phyloP scores from a whole-genome alignment of 1,139 yeast genomes.

The Diutina rugosa region DNA sequence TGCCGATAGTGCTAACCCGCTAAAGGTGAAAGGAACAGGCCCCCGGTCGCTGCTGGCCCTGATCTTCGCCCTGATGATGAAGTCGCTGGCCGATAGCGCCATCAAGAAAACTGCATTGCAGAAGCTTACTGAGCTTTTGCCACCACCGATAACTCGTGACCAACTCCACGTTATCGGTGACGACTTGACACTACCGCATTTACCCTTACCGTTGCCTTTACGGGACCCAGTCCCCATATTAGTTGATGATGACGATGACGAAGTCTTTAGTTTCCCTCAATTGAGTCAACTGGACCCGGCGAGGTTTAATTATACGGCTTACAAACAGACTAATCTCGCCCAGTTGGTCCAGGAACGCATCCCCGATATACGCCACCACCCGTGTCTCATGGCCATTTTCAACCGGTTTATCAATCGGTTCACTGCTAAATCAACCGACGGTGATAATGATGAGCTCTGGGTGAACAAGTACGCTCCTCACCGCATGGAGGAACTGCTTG shows the following conservation, averaged over 20 bases:
- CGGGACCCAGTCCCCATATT: neutral
- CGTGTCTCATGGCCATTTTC: neutral
- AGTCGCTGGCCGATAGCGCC: slow-evolving; percentile 5
- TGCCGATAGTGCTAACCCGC: slow-evolving; percentile 15
- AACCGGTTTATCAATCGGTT: neutral
- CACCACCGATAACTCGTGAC: slow-evolving; percentile 5
- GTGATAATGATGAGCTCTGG: neutral
- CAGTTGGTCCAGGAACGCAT: neutral
- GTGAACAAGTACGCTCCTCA: neutral
- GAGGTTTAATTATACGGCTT: slow-evolving; percentile 8
- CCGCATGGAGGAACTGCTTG: slow-evolving; percentile 7
- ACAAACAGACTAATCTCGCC: neutral
- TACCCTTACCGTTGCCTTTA: neutral
- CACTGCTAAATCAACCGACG: neutral
- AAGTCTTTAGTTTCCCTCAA: slow-evolving; percentile 3
- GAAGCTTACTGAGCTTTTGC: slow-evolving; percentile 10
- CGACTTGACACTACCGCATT: neutral
- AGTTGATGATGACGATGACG: slow-evolving; percentile 2
- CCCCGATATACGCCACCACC: neutral
- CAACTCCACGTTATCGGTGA: slow-evolving; percentile 9
- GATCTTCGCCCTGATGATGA: slow-evolving; percentile 9
- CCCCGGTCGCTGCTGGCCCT: slow-evolving; percentile 5
- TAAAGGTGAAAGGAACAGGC: slow-evolving; percentile 7
- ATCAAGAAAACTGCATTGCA: slow-evolving; percentile 8
- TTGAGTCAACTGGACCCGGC: slow-evolving; percentile 27